Evolutionary conservation across 2,329 filamentous ascomycete species (phyloP), one percentile per base, ranked within the genome.

Genomic region (Colletotrichum gloeosporioides): DNA sequence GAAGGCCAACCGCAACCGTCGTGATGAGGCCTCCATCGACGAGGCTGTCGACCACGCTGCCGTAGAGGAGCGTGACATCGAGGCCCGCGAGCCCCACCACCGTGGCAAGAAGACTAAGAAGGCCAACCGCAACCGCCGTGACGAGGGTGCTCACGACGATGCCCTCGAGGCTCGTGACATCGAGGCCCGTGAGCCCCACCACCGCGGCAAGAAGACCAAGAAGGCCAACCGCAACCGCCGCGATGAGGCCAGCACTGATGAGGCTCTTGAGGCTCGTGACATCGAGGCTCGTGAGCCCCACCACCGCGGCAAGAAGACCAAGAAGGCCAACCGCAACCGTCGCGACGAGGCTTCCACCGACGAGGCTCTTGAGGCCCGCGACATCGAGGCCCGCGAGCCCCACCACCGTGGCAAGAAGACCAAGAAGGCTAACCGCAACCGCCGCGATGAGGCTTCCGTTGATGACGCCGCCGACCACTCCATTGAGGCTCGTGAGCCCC

Each of bases 261-360:
- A 62, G 10, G 64, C 31, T 13, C 32, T 71, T 12, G 70, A 73
- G 27, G 62, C 67, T 18, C 34, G 32, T 5, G 67, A 70, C 4
- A 39, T 79, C 18, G 77, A 79, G 53, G 61, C 77, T 27, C 77
- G 77, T 29, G 77, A 79, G 65, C 78, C 78, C 18, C 75, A 79
- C 31, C 75, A 77, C 70, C 36, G 61, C 5, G 73, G 65, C 63
- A 78, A 78, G 68, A 76, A 71, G 61, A 78, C 71, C 8, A 71
- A 69, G 13, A 76, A 72, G 49, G 69, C 61, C 16, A 64, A 73
- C n/a, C 63, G 49, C 18, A 72, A 49, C 64, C 57, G 61, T 3
- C 66, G 67, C 3, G 44, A 62, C 6, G 71, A 57, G 55, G 34
- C 8, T 4, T 7, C 31, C 15, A 4, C 4, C 4, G 67, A 69